A percentile compares a stretch with the other conserved stretches of the same genome.
Conservation (phyloP, 2,329 filamentous ascomycete genomes). For the Salinomyces thailandicus region DNA sequence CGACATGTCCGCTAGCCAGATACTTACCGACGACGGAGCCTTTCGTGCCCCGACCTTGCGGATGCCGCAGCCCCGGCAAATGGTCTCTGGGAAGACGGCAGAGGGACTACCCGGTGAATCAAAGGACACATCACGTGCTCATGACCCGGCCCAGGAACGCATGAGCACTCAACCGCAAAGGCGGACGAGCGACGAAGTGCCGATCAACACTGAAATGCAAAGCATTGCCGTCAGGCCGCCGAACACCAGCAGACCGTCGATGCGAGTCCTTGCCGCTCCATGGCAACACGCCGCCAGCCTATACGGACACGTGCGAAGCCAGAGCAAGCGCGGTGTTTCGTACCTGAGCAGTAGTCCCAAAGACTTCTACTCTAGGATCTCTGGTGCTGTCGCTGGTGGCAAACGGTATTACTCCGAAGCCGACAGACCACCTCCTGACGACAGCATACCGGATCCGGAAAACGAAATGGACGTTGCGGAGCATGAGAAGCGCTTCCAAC, state of each 20-base stretch:
- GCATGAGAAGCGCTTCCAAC: conserved; percentile 61
- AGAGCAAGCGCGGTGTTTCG: conserved; percentile 59
- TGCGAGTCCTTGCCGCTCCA: conserved; percentile 11
- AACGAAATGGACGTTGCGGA: conserved; percentile 45
- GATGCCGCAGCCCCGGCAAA: conserved; percentile 15
- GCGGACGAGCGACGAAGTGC: background rate
- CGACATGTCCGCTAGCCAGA: conserved; percentile 71
- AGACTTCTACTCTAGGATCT: conserved; percentile 93
- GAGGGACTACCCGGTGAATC: conserved; percentile 24
- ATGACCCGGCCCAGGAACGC: conserved; percentile 16
- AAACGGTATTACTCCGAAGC: conserved; percentile 77
- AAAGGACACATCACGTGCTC: conserved; percentile 25
- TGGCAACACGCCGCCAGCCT: conserved; percentile 73
- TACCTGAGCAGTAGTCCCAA: conserved; percentile 77
- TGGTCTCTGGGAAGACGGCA: conserved; percentile 13
- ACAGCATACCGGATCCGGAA: conserved; percentile 47
- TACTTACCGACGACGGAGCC: conserved; percentile 74
- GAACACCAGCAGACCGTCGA: background rate
- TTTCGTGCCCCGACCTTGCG: conserved; percentile 67
- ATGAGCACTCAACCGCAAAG: background rate
- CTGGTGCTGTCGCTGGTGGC: conserved; percentile 90
- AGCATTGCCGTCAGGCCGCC: background rate
- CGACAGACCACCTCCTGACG: conserved; percentile 51
- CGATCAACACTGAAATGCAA: too few relatives aligned
- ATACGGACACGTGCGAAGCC: conserved; percentile 69